A percentile compares a stretch with the other conserved stretches of the same genome.
Conservation (phyloP, 306 rosid genomes). For the Abrus pulchellus region DNA sequence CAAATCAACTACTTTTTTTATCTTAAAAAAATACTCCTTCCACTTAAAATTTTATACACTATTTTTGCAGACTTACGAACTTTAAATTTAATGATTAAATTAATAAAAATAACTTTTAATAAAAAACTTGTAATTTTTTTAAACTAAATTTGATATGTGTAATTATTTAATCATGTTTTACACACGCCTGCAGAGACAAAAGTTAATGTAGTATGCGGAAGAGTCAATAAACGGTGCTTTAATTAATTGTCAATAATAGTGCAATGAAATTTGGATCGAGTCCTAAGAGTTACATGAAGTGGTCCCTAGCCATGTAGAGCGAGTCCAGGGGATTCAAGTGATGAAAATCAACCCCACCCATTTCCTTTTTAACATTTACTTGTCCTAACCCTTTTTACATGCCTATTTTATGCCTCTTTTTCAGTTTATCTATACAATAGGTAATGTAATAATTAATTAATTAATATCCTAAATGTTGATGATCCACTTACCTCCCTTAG, state of each 20-base stretch:
- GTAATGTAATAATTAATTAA: slow-evolving; percentile 35
- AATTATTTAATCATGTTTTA: too few relatives aligned
- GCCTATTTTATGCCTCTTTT: slow-evolving; percentile 58
- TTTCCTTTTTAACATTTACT: slow-evolving; percentile 17
- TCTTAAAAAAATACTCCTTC: too few relatives aligned
- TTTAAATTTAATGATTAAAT: too few relatives aligned
- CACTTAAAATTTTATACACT: too few relatives aligned
- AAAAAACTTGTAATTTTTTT: too few relatives aligned
- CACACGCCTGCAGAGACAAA: too few relatives aligned
- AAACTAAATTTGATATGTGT: too few relatives aligned
- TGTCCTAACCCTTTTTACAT: slow-evolving; percentile 41
- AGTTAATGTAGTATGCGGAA: not conserved
- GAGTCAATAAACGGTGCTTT: slow-evolving; percentile 25
- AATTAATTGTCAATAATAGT: slow-evolving; percentile 44
- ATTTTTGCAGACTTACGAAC: too few relatives aligned
- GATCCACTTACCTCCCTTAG: slow-evolving; percentile 38
- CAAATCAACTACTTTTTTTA: too few relatives aligned
- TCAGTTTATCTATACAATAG: slow-evolving; percentile 45
- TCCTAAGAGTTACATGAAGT: slow-evolving; percentile 45
- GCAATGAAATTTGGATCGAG: slow-evolving; percentile 41
- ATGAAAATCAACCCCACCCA: slow-evolving; percentile 42
- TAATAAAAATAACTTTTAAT: too few relatives aligned
- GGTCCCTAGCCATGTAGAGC: slow-evolving; percentile 52
- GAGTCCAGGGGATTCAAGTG: slow-evolving; percentile 60
- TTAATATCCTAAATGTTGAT: slow-evolving; percentile 21